These are phyloP conservation scores for Collybiopsis luxurians DNA, from an alignment of 768 basidiomycete genomes.

Conservation along the genomic window DNA sequence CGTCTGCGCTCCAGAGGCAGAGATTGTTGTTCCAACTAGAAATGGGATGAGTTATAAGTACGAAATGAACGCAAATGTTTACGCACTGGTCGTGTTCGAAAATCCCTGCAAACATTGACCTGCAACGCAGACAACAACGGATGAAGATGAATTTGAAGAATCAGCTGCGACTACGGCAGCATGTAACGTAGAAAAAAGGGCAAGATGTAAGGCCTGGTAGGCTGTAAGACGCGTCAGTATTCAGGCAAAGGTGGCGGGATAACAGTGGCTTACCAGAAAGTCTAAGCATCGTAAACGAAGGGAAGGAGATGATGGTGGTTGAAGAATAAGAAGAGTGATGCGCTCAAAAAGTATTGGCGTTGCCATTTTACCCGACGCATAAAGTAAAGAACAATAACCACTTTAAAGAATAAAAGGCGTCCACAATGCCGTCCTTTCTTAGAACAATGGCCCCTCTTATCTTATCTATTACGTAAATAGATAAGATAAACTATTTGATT, in stretches of 20 bases:
- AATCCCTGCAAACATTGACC: constrained; percentile 84
- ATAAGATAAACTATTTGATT: too few species aligned
- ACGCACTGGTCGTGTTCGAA: constrained; percentile 67
- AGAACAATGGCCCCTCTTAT: constrained; percentile 1
- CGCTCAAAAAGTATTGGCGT: constrained; percentile 4
- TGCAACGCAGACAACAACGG: constrained; percentile 75
- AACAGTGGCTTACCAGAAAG: not conserved
- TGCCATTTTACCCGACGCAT: constrained; percentile 1
- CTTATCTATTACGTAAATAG: too few species aligned
- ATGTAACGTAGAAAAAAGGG: not conserved
- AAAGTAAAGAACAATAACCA: not conserved
- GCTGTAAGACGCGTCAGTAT: not conserved
- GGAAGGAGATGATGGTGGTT: not conserved
- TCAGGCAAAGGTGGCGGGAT: not conserved
- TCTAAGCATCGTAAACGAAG: constrained; percentile 7
- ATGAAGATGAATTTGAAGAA: constrained; percentile 33
- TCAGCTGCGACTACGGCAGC: not conserved
- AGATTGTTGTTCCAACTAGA: constrained; percentile 69
- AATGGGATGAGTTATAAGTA: not conserved
- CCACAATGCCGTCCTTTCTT: not conserved
- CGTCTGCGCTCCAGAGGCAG: constrained; percentile 49
- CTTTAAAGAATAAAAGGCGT: not conserved
- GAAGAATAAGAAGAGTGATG: not conserved
- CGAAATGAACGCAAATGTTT: not conserved
- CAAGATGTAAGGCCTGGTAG: not conserved